phyloP scores from a whole-genome alignment of 148 eudicot genomes.

The Oxyria digyna region DNA sequence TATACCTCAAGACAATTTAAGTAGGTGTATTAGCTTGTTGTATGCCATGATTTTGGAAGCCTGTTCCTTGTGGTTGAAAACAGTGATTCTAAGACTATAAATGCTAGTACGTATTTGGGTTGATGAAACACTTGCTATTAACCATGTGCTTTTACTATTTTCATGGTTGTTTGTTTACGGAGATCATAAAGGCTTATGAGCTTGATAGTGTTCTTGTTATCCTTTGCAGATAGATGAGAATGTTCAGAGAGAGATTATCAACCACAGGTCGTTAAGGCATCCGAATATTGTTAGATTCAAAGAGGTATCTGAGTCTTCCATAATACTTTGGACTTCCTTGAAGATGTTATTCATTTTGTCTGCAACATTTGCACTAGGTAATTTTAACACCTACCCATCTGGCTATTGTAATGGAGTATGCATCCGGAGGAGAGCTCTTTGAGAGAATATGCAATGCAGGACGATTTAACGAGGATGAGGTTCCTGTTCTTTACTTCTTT shows the following conservation, averaged over 20 bases:
- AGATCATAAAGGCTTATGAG: background rate
- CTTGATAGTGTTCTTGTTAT: background rate
- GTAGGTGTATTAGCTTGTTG: too few species aligned
- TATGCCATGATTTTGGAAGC: too few species aligned
- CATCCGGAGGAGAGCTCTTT: conserved; percentile 46
- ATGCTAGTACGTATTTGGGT: too few species aligned
- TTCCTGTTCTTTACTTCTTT: background rate
- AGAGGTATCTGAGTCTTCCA: conserved; percentile 17
- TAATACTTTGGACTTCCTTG: conserved; percentile 1
- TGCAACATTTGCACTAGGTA: conserved; percentile 16
- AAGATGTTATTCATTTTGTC: background rate
- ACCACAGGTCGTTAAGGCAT: conserved; percentile 38
- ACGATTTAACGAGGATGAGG: conserved; percentile 45
- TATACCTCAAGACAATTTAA: too few species aligned
- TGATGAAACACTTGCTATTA: too few species aligned
- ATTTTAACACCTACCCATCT: conserved; percentile 41
- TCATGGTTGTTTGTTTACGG: background rate
- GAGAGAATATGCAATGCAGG: conserved; percentile 36
- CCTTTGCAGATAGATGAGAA: conserved; percentile 35
- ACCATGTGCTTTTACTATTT: background rate
- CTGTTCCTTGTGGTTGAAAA: too few species aligned
- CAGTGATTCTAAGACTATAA: too few species aligned
- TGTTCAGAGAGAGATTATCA: conserved; percentile 42
- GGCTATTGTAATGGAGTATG: conserved; percentile 49
- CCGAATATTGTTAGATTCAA: conserved; percentile 40